Conservation (phyloP, 1,284 basidiomycete species). For the Trichosporon sp. region DNA sequence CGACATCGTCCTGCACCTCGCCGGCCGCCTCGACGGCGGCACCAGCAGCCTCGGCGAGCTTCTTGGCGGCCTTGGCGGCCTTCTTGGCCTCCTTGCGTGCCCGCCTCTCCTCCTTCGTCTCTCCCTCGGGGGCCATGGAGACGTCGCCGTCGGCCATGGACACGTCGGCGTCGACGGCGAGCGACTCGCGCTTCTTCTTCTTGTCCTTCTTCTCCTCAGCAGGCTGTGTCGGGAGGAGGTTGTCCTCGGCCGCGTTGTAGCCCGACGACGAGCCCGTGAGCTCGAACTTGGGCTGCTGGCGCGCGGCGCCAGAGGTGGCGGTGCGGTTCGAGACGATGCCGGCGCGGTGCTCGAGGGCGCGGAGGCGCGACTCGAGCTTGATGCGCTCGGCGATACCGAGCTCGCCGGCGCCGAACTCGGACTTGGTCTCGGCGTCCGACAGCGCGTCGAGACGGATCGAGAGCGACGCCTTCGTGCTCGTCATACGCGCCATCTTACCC, state of each 20-base stretch:
- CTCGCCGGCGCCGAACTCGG: constrained; percentile 74
- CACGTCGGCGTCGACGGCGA: constrained; percentile 55
- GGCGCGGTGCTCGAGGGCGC: constrained; percentile 79
- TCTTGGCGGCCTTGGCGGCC: constrained; percentile 50
- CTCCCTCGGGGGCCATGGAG: constrained; percentile 55
- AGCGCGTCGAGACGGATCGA: constrained; percentile 97
- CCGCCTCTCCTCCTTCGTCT: constrained; percentile 59
- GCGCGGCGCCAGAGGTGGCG: constrained; percentile 62
- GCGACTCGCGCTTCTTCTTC: constrained; percentile 66
- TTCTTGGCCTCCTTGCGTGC: constrained; percentile 66
- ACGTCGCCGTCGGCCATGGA: constrained; percentile 55
- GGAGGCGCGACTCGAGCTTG: constrained; percentile 91
- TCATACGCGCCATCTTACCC: constrained; percentile 99
- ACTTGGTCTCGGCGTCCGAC: constrained; percentile 87
- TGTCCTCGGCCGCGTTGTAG: constrained; percentile 81
- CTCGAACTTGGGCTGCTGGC: constrained; percentile 72
- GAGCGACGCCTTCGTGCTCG: constrained; percentile 94
- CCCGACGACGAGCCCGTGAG: constrained; percentile 67
- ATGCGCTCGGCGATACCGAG: constrained; percentile 90
- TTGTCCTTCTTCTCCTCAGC: constrained; percentile 78
- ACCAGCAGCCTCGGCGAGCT: constrained; percentile 31
- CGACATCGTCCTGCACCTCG: constrained; percentile 26
- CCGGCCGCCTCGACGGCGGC: background rate
- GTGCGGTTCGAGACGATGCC: constrained; percentile 68
- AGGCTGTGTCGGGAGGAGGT: constrained; percentile 72